Evolutionary conservation across 768 basidiomycete genomes (phyloP), one percentile per base, ranked within the genome.

Genomic region (Russula virescens): DNA sequence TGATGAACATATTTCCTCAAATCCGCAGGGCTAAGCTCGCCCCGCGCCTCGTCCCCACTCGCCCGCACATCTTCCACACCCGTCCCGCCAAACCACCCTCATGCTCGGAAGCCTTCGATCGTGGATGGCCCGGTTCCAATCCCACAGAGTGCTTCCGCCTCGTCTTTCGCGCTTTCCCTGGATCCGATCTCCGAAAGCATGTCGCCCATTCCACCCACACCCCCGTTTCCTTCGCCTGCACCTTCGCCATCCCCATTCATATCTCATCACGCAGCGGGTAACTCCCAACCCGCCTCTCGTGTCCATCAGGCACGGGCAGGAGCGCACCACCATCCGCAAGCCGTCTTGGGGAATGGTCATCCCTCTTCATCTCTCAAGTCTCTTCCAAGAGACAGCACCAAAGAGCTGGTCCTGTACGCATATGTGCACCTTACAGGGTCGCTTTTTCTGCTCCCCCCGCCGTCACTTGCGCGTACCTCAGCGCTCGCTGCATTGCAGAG

Each of bases 401-500:
- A 81, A 0, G 88, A 93, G 65, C 75, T 90, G 19, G 82, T 94
- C 21, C 80, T 94, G 2, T 94, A 94, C 72, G 85, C 92, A 0
- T 94, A 94, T 67, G 90, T 86, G 0, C 89, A 94, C 61, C 79
- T 94, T 35, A 75, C 82, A 7, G 93, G 93, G 5, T 82, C 83
- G 0, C 77, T 89, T 19, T 75, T 81, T 25, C 73, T 93, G 63
- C 77, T 81, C 6, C 82, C 87, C 1, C 69, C 72, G n/a, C 71
- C 76, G 25, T 75, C 78, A 2, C 73, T 72, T 1, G 81, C 83
- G 18, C 81, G 70, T 71, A 0, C 76, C 76, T 0, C 75, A 77
- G 0, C 71, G 87, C 58, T 72, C 28, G 69, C 74, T 0, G 76
- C 88, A 5, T 80, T 87, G 7, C 70, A 78, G 3, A 78, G 77